These are phyloP conservation scores for Coffea eugenioides DNA, from an alignment of 257 asterid species.

Conservation along the genomic window DNA sequence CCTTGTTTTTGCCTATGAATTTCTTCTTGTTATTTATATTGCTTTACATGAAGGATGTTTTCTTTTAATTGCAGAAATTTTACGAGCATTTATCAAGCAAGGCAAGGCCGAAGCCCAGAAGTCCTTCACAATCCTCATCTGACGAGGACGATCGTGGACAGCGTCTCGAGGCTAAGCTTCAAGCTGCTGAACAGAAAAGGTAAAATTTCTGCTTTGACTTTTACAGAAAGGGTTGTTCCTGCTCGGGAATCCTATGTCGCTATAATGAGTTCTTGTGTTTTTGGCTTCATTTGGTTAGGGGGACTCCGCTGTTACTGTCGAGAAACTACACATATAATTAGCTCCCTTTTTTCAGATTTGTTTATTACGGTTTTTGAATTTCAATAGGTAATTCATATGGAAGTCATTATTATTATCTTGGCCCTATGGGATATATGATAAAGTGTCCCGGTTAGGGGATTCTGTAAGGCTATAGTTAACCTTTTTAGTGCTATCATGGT, in stretches of 20 bases:
- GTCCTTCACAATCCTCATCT: conserved; percentile 69
- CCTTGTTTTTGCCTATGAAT: neutral
- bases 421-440: neutral
- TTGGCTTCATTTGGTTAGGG: neutral
- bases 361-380: neutral
- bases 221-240: neutral
- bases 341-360: neutral
- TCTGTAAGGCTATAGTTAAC: conserved; percentile 2
- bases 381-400: conserved; percentile 17
- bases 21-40: too few relatives aligned
- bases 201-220: conserved; percentile 12
- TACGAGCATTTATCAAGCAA: conserved; percentile 81
- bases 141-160: conserved; percentile 80
- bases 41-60: neutral
- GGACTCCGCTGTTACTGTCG: neutral
- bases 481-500: neutral
- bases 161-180: conserved; percentile 96
- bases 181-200: conserved; percentile 97
- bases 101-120: conserved; percentile 86
- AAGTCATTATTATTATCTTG: conserved; percentile 15
- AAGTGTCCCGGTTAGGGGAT: neutral
- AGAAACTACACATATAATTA: neutral
- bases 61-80: conserved; percentile 53
- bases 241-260: conserved; percentile 12
- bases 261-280: neutral